Percentiles rank a stretch among this genome's conserved stretches.
These are phyloP conservation scores for Gilbertella persicaria DNA, from an alignment of 371 early-diverging fungal genomes.

Conservation along the genomic window DNA sequence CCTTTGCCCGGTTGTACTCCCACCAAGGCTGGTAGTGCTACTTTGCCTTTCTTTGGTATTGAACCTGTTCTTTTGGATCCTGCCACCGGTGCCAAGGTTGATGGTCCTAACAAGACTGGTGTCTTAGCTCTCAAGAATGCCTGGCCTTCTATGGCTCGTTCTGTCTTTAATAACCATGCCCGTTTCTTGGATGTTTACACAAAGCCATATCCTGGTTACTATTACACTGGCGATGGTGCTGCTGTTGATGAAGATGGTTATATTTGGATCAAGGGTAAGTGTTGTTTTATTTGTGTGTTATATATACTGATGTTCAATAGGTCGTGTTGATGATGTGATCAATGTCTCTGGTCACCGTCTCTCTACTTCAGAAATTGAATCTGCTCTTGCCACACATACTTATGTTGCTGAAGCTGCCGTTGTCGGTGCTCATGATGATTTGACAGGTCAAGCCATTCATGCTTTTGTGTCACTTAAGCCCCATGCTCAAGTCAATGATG, in stretches of 20 bases:
- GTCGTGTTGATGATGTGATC: conserved; percentile 96
- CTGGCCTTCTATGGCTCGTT: conserved; percentile 96
- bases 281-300: too few relatives aligned
- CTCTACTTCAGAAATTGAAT: conserved; percentile 94
- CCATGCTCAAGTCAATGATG: conserved; percentile 35
- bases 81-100: conserved; percentile 68
- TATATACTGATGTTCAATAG: too few relatives aligned
- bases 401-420: conserved; percentile 93
- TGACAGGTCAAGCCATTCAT: conserved; percentile 86
- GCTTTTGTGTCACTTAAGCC: conserved; percentile 74
- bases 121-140: conserved; percentile 82
- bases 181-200: conserved; percentile 91
- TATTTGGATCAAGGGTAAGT: conserved; percentile 92
- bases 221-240: conserved; percentile 92
- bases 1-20: conserved; percentile 86
- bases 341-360: conserved; percentile 97
- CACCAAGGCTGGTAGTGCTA: conserved; percentile 94
- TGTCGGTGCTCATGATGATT: conserved; percentile 88
- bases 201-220: conserved; percentile 82
- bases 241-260: conserved; percentile 89
- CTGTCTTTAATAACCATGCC: conserved; percentile 87
- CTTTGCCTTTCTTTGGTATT: conserved; percentile 96
- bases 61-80: conserved; percentile 84
- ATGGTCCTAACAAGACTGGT: conserved; percentile 79
- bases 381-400: conserved; percentile 73